Evolutionary conservation across 208 protist species (phyloP).

Genomic region (Leishmania major): DNA sequence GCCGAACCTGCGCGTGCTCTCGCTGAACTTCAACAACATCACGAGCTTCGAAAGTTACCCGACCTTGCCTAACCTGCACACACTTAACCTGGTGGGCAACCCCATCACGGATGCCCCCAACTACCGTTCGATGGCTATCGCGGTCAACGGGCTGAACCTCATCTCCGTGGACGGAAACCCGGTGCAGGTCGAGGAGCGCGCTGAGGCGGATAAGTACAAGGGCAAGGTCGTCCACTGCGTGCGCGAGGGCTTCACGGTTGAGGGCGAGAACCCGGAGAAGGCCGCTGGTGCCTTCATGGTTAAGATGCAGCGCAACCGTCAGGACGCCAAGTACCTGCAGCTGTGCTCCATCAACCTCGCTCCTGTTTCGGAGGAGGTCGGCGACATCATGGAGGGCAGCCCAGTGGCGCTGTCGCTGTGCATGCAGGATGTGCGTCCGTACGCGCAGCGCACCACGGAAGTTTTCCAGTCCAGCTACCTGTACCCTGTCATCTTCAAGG

Average conservation of each 20-base stretch:
- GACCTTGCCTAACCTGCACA: conserved; percentile 85
- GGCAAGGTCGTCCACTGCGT: conserved; percentile 92
- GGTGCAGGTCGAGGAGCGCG: conserved; percentile 86
- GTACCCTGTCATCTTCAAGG: conserved; percentile 89
- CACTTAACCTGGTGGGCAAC: conserved; percentile 92
- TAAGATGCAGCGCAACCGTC: conserved; percentile 72
- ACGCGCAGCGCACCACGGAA: conserved; percentile 77
- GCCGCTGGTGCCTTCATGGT: conserved; percentile 86
- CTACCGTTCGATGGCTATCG: conserved; percentile 93
- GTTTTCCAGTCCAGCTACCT: conserved; percentile 88
- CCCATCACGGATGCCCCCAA: conserved; percentile 83
- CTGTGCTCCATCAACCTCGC: conserved; percentile 84
- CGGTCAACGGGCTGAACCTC: conserved; percentile 76
- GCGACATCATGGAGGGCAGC: conserved; percentile 75
- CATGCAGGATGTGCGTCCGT: conserved; percentile 90
- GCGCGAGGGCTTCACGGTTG: conserved; percentile 88
- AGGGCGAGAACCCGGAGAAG: conserved; percentile 84
- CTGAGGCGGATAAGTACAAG: conserved; percentile 83
- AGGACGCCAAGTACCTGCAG: conserved; percentile 76
- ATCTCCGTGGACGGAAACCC: conserved; percentile 89
- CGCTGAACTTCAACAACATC: conserved; percentile 94
- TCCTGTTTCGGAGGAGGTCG: conserved; percentile 46
- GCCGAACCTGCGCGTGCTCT: conserved; percentile 89
- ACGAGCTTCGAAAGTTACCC: conserved; percentile 87
- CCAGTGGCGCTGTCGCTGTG: conserved; percentile 85